Percentiles rank a stretch among this genome's conserved stretches.
Evolutionary conservation across 2,329 filamentous ascomycete genomes (phyloP).

Genomic region (Pseudogymnoascus destructans): DNA sequence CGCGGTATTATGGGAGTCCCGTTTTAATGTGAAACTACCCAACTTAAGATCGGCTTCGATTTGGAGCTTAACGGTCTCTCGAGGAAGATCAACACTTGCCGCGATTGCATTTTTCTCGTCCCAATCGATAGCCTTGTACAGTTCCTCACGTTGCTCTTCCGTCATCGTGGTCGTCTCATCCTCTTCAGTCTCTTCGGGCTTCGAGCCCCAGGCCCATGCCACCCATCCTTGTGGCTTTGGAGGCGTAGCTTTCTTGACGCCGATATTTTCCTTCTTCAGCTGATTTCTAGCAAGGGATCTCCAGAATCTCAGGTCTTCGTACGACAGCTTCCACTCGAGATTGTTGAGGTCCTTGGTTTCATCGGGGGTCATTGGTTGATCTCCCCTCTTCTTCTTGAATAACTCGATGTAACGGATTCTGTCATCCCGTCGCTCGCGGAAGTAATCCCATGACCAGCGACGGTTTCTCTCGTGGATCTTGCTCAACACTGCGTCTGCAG

Average conservation of each 20-base stretch:
- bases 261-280: slow-evolving; percentile 86
- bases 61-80: slow-evolving; percentile 85
- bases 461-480: slow-evolving; percentile 94
- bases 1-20: slow-evolving; percentile 63
- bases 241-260: slow-evolving; percentile 56
- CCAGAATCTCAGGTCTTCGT: slow-evolving; percentile 97
- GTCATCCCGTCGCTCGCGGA: slow-evolving; percentile 83
- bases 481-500: slow-evolving; percentile 72
- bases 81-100: slow-evolving; percentile 77
- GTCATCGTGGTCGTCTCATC: slow-evolving; percentile 79
- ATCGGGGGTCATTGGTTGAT: slow-evolving; percentile 49
- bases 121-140: slow-evolving; percentile 97
- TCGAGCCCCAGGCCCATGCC: slow-evolving; percentile 81
- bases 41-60: slow-evolving; percentile 87
- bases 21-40: slow-evolving; percentile 87
- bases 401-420: slow-evolving; percentile 78
- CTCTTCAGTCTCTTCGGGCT: slow-evolving; percentile 42
- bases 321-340: slow-evolving; percentile 77
- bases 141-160: slow-evolving; percentile 87
- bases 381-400: slow-evolving; percentile 80
- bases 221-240: slow-evolving; percentile 66
- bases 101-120: slow-evolving; percentile 87
- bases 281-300: slow-evolving; percentile 87
- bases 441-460: slow-evolving; percentile 92
- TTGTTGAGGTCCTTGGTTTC: slow-evolving; percentile 61